Conservation (phyloP, 768 basidiomycete genomes). For the Naganishia friedmannii region DNA sequence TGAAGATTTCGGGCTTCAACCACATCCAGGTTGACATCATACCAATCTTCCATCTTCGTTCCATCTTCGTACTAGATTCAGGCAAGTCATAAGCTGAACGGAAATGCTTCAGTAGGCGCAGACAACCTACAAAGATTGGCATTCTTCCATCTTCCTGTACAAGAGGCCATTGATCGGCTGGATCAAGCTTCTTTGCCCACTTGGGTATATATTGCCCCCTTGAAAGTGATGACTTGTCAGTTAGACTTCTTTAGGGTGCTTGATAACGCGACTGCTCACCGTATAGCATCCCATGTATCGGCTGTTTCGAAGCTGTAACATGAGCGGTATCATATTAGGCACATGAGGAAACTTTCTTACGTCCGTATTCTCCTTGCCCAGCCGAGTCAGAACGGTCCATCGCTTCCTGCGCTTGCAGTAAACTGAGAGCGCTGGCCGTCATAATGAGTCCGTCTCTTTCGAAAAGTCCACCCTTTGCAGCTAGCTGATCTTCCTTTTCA, state of each 20-base stretch:
- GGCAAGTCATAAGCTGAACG: too few species aligned
- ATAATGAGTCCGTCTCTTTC: slow-evolving; percentile 31
- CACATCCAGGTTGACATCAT: slow-evolving; percentile 28
- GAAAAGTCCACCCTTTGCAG: slow-evolving; percentile 24
- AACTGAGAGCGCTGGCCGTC: slow-evolving; percentile 30
- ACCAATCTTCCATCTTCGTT: slow-evolving; percentile 31
- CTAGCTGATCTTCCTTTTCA: slow-evolving; percentile 28
- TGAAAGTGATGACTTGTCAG: too few species aligned
- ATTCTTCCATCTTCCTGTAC: slow-evolving; percentile 28
- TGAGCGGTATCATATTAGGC: slow-evolving; percentile 10
- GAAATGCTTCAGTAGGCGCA: background rate
- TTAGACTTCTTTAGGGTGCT: background rate
- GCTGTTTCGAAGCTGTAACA: background rate
- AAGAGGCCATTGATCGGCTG: slow-evolving; percentile 31
- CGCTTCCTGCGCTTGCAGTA: slow-evolving; percentile 32
- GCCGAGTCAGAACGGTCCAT: slow-evolving; percentile 29
- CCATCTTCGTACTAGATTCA: slow-evolving; percentile 28
- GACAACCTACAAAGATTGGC: slow-evolving; percentile 23
- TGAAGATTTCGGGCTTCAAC: slow-evolving; percentile 29
- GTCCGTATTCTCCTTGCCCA: slow-evolving; percentile 32
- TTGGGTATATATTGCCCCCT: slow-evolving; percentile 33
- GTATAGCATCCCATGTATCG: slow-evolving; percentile 30
- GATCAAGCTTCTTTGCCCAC: slow-evolving; percentile 30
- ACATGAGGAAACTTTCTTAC: slow-evolving; percentile 5
- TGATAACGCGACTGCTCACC: background rate